Base-by-base conservation (phyloP, 352 stramenopile genomes). In the Phytophthora citrophthora region DNA sequence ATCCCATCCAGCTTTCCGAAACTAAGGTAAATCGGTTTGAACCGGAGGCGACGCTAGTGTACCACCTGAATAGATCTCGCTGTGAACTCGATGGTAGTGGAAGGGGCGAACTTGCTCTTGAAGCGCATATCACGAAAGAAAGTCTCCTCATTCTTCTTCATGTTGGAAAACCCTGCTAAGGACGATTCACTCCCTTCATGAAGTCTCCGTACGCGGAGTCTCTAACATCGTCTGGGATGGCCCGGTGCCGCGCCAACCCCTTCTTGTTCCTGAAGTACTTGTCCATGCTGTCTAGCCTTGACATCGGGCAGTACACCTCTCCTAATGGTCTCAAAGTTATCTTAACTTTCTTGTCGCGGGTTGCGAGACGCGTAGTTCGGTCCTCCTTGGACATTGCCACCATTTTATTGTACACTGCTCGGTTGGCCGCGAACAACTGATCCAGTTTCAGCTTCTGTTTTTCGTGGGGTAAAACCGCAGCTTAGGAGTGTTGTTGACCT, bases 381-480 rank as follows among this genome's bases (percentile, higher is more conserved):
- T 72, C 39, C 12, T 58, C 32, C 12, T 27, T 27, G 0, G 57
- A 69, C 4, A 2, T 12, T 12, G 32, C 41, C 5, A 68, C 53
- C 5, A 64, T 4, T 40, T 68, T 61, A 34, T 68, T 73, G 43
- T 68, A 73, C 9, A 72, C 43, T 2, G 57, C 58, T 40, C 58
- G 38, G 26, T 72, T 46, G 12, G 52, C 53, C 1, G 38, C 52
- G n/a, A 68, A 65, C 52, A 68, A 62, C 11, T 68, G 26, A 0
- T 49, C 39, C 15, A 54, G 13, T 4, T 41, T 41, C 6, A 16
- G 11, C 34, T 40, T 40, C 34, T 40, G 34, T 40, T 41, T 13
- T 18, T 16, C 5, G 36, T 18, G 1, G 36, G 36, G 15, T 18
- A 41, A 4, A 41, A 2, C 1, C 36, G 13, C 4, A 41, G 4